Conservation (phyloP, 2,329 filamentous ascomycete genomes). For the Botryotinia calthae region DNA sequence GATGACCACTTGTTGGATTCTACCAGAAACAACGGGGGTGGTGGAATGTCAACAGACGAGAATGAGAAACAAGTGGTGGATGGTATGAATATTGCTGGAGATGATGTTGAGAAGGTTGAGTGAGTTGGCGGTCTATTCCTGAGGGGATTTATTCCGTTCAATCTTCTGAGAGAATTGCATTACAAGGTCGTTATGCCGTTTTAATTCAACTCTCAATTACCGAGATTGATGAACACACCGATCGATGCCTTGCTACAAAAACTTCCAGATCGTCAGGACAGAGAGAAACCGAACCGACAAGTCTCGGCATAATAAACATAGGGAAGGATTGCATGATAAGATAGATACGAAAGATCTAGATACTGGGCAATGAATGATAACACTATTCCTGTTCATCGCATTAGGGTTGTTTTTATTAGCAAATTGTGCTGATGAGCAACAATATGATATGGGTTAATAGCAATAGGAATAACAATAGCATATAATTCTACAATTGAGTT, state of each 20-base stretch:
- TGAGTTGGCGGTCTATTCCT: background rate
- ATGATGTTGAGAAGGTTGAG: background rate
- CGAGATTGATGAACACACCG: background rate
- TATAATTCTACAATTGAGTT: background rate
- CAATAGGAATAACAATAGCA: background rate
- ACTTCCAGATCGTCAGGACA: accelerated
- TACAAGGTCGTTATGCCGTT: background rate
- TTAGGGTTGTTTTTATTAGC: background rate
- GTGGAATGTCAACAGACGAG: background rate
- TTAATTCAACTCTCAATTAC: background rate
- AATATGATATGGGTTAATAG: accelerated
- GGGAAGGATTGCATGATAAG: accelerated
- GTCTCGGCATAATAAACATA: background rate
- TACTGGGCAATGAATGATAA: background rate
- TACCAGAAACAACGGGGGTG: background rate
- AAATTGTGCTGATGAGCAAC: background rate
- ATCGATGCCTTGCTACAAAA: background rate
- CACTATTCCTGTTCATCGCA: background rate
- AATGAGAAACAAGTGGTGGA: accelerated
- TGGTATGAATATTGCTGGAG: background rate
- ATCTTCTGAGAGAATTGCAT: no score
- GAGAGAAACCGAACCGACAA: background rate
- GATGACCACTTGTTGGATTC: no score
- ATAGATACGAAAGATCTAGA: background rate
- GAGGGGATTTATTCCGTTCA: no score